A percentile compares a stretch with the other conserved stretches of the same genome.
phyloP scores from a whole-genome alignment of 768 basidiomycete genomes.

The Boletus bicolor region DNA sequence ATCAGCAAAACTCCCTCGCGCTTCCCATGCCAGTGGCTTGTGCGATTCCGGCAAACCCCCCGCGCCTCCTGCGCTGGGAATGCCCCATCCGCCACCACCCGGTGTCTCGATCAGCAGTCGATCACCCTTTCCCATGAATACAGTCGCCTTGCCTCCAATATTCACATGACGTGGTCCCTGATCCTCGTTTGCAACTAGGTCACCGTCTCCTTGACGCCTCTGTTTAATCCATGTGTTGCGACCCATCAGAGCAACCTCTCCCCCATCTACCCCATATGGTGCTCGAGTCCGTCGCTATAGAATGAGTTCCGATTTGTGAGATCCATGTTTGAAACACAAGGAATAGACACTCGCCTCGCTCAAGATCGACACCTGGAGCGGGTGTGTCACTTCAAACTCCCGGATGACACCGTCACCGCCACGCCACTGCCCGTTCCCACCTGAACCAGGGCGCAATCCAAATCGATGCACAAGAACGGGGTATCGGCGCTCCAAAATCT shows the following conservation, averaged over 20 bases:
- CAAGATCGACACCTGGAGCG: conserved; percentile 83
- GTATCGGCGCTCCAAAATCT: conserved; percentile 90
- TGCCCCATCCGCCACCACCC: conserved; percentile 87
- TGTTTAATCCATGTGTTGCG: conserved; percentile 87
- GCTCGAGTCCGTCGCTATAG: conserved; percentile 73
- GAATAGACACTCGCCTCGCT: conserved; percentile 57
- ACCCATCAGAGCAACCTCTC: conserved; percentile 65
- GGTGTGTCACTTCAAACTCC: conserved; percentile 78
- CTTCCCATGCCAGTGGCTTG: conserved; percentile 49
- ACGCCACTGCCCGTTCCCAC: conserved; percentile 64
- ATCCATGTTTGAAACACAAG: not conserved
- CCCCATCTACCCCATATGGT: conserved; percentile 86
- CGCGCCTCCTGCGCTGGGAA: conserved; percentile 11
- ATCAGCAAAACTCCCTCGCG: conserved; percentile 68
- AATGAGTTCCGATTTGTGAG: not conserved
- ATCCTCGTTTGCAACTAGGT: conserved; percentile 42
- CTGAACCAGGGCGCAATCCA: conserved; percentile 66
- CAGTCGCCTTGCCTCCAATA: conserved; percentile 84
- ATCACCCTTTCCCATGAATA: conserved; percentile 89
- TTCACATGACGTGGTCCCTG: conserved; percentile 62
- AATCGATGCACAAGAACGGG: conserved; percentile 88
- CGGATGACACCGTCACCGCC: conserved; percentile 86
- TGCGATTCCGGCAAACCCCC: conserved; percentile 29
- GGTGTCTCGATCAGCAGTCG: conserved; percentile 80
- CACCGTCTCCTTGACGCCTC: conserved; percentile 63